Evolutionary conservation across 208 protist genomes (phyloP), one percentile per base, ranked within the genome.

Genomic region (Leishmania tropica): DNA sequence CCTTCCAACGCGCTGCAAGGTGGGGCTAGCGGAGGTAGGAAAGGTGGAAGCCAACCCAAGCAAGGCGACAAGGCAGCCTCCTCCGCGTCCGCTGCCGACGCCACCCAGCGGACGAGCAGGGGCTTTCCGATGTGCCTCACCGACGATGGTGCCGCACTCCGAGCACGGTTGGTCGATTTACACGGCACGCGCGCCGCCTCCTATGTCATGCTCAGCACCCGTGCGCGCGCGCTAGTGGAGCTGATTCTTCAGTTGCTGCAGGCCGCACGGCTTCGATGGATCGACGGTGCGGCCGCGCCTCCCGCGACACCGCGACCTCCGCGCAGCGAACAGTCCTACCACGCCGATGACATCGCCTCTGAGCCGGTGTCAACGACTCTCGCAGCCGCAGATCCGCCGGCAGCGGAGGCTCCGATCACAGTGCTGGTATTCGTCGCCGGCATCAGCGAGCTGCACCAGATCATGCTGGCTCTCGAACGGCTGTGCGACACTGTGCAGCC

Each of bases 391-490:
- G 10, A 54, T 54, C 45, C n/a, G 51, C 35, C 40, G 54, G 71
- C 76, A 54, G 54, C 51, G 51, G 28, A 72, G 0, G 80, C 58
- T 58, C 92, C 92, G 31, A 84, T 91, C 28, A 90, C 86, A 47
- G 79, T 96, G 58, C 83, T 96, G 2, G 74, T 96, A 11, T 96
- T 96, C 83, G 76, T 96, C 65, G 90, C 93, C 6, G 93, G 93
- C 56, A 89, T 94, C 79, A 76, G 86, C 28, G 93, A 96, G 80
- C 94, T 96, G 45, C 87, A 91, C 31, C 76, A 88, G 17, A 81
- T 96, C 37, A 40, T 92, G 67, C 89, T 91, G 80, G 80, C 84
- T 1, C 80, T 96, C 17, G 93, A 96, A 65, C 56, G 77, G 15
- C 56, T 89, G 31, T 96, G 90, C 73, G 82, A 83, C 51, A 72